Evolutionary conservation across 2,329 filamentous ascomycete genomes (phyloP), one percentile per base, ranked within the genome.

Genomic region (Neofusicoccum kwambonambiense): DNA sequence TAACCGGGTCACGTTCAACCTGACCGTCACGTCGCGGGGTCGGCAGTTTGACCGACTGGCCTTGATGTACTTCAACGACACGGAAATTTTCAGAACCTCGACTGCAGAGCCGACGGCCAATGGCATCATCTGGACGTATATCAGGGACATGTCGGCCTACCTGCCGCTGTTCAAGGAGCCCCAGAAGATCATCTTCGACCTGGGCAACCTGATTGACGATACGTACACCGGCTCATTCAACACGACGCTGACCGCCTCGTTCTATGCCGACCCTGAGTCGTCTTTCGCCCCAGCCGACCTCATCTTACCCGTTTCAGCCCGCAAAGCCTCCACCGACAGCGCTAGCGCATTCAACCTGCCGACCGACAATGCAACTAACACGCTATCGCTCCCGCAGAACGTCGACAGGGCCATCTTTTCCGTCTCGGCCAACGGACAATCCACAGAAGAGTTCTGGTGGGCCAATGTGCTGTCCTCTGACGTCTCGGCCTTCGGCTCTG

Each of bases 361-460:
- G 0, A 76, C 79, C 0, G 82, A 90, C 65, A 84, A 83, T 64
- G 88, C 90, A 0, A 83, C 82, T 0, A 85, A 84, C 67, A 81
- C 80, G 0, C 75, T 92, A 47, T 78, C 70, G n/a, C 81, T 96
- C 49, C 91, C 91, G 2, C 81, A 78, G 57, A 89, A 91, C 70
- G 82, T 83, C 19, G 84, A 86, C 62, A 87, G 88, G 65, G 92
- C 91, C 17, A 85, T 93, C 8, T 86, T 94, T 64, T 87, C 90
- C 0, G 83, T 95, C n/a, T 87, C 89, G 8, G 90, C 91, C 15
- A 92, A 88, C 69, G 92, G 90, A 0, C 92, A 95, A 74, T 83
- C 84, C 0, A 78, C 82, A 15, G 92, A 95, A 77, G 92, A 96
- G 74, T 94, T 94, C 71, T 96, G 92, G 91, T 95, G 90, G 87